Evolutionary conservation across 2,329 filamentous ascomycete genomes (phyloP), one percentile per base, ranked within the genome.

Genomic region (Ceratocystis huliohia): DNA sequence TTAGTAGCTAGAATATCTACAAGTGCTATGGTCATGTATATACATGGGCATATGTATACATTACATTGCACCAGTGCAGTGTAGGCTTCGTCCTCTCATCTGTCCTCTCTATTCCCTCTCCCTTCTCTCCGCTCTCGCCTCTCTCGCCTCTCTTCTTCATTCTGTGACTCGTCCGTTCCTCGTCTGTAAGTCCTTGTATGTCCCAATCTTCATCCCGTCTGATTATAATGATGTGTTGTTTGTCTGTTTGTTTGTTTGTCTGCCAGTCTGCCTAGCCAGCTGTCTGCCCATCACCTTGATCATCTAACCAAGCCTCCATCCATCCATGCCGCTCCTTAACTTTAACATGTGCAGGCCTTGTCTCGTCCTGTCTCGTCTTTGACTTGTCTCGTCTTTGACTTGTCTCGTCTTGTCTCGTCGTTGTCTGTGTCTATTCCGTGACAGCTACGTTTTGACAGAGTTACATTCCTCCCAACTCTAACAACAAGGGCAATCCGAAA

Each of bases 361-460:
- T 57, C 22, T 57, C 53, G 53, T 57, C 46, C 22, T 50, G 46
- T 50, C 46, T 50, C 46, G 46, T 50, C 46, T 50, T 13, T 41
- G 37, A 41, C 46, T 50, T 50, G 46, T 50, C 53, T 57, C 22
- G 53, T 30, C 53, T 57, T 13, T 41, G 37, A 41, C 46, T 50
- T 50, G 46, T 50, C 53, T 57, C 22, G 53, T 30, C 53, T 57
- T 57, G 53, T 57, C 53, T 57, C 53, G 53, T 57, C 53, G 10
- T 33, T 57, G 25, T 57, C 53, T 30, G 53, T 57, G 53, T 57
- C 53, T 57, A 57, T 30, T 57, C 28, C 53, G 53, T 57, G 53
- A 57, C 53, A 57, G 53, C 53, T 57, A 28, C 53, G 53, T 57
- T 57, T 57, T 57, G 53, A 57, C 53, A 57, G 53, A 57, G 53